Base-by-base conservation (phyloP, 2,329 filamentous ascomycete species). In the Pseudophaeomoniella oleicola region DNA sequence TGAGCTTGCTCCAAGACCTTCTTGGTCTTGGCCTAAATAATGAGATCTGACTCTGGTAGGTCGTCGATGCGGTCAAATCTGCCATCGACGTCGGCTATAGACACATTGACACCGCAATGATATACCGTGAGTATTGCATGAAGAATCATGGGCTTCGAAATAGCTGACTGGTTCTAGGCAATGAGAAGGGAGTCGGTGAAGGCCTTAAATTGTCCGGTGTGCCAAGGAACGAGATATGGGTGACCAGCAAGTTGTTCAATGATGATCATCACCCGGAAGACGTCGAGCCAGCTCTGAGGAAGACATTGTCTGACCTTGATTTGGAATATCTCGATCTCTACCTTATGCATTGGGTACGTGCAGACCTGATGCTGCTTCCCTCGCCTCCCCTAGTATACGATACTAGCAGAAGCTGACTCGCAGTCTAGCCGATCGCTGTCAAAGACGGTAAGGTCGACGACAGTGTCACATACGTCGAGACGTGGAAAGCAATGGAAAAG, bases 191-290 rank as follows among this genome's bases (percentile, higher is more conserved):
- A 10, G 16, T 32, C 15, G 30, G 30, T 10, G 15, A 32, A 15
- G 30, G 30, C 9, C 30, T 32, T 14, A 15, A 32, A 32, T 15
- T 9, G 30, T 32, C 12, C 14, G 16, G 30, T 9, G 30, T 81
- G 1, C 68, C 75, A 10, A 69, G 78, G n/a, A 60, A 68, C 37
- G 60, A 79, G 47, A 72, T 81, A 53, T 83, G 72, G 69, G 58
- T 82, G 37, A 88, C 83, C 34, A 84, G 80, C 48, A 92, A 90
- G 69, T 72, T 88, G 35, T 75, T 83, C 67, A 86, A 87, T 68
- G 69, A 76, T 32, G 80, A 76, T 68, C 81, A 87, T 62, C 42
- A 42, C 2, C 52, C 53, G 2, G 73, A 78, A 60, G 67, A 71
- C 43, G 78, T 78, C 16, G 58, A 66, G 22, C 69, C 75, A 50